phyloP scores from a whole-genome alignment of 2,329 filamentous ascomycete species.

The Scopulariopsis brevicaulis region DNA sequence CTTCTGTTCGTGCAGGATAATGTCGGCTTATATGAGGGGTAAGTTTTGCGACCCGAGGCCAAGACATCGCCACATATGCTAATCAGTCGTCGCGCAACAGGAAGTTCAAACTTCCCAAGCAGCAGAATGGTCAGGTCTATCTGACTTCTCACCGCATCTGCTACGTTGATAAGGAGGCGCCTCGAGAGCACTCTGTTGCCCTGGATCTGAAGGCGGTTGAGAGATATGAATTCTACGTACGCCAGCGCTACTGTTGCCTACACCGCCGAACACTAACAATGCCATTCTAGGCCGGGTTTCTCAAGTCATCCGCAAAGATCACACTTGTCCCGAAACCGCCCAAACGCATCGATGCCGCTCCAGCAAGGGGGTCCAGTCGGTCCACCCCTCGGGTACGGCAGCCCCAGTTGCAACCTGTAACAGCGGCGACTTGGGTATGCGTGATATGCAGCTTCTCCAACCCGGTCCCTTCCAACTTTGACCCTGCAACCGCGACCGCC shows the following conservation, averaged over 20 bases:
- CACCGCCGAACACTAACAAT: neutral
- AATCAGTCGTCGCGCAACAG: conserved; percentile 28
- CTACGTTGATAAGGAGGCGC: conserved; percentile 84
- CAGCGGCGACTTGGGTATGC: conserved; percentile 82
- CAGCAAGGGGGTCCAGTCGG: neutral
- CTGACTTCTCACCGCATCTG: conserved; percentile 91
- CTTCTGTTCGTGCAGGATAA: conserved; percentile 95
- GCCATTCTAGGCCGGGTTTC: conserved; percentile 56
- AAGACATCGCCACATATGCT: neutral
- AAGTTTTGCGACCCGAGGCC: conserved; percentile 20
- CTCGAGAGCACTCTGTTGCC: conserved; percentile 72
- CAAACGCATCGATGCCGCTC: conserved; percentile 37
- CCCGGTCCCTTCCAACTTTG: conserved; percentile 85
- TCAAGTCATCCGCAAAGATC: conserved; percentile 91
- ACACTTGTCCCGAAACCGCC: conserved; percentile 74
- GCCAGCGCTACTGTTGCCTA: conserved; percentile 2
- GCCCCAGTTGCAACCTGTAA: conserved; percentile 29
- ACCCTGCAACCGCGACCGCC: conserved; percentile 67
- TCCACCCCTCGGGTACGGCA: conserved; percentile 9
- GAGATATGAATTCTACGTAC: conserved; percentile 79
- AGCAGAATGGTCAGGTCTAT: conserved; percentile 94
- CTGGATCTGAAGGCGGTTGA: conserved; percentile 88
- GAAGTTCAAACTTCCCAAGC: conserved; percentile 88
- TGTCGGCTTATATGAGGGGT: conserved; percentile 96
- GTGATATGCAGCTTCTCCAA: conserved; percentile 95